A percentile compares a stretch with the other conserved stretches of the same genome.
These are phyloP conservation scores for Pseudopyrenochaeta lycopersici DNA, from an alignment of 2,329 filamentous ascomycete species.

Conservation along the genomic window DNA sequence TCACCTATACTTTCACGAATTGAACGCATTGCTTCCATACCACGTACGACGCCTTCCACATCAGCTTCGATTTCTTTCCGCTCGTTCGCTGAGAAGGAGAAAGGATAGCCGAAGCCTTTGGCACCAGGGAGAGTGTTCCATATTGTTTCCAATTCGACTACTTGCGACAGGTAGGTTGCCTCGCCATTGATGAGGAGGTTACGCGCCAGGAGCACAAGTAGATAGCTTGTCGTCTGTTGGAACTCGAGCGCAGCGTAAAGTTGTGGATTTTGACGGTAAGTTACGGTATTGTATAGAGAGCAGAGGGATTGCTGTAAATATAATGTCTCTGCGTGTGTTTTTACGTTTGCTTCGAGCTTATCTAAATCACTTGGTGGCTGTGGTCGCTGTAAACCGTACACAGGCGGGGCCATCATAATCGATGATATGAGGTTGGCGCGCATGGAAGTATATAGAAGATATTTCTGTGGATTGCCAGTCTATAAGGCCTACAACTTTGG, in stretches of 20 bases:
- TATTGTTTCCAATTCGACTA: conserved; percentile 36
- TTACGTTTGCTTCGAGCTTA: conserved; percentile 25
- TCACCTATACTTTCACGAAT: conserved; percentile 33
- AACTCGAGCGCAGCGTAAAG: conserved; percentile 44
- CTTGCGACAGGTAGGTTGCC: conserved; percentile 32
- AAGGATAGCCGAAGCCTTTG: conserved; percentile 20
- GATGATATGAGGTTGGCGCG: conserved; percentile 42
- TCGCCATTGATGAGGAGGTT: conserved; percentile 49
- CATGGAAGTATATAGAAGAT: conserved; percentile 50
- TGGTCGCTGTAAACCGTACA: conserved; percentile 38
- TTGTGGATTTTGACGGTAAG: conserved; percentile 27
- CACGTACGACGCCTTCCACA: conserved; percentile 29
- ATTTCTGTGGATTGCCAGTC: conserved; percentile 49
- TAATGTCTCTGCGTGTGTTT: conserved; percentile 31
- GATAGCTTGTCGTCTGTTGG: conserved; percentile 35
- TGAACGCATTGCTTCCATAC: conserved; percentile 39
- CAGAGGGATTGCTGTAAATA: conserved; percentile 41
- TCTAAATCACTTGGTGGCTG: conserved; percentile 29
- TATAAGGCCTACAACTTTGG: conserved; percentile 42
- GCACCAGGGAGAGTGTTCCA: conserved; percentile 33
- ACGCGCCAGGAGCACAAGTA: conserved; percentile 41
- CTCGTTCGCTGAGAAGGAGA: conserved; percentile 33
- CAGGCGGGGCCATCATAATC: conserved; percentile 45
- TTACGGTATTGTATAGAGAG: conserved; percentile 37
- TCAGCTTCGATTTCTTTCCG: conserved; percentile 31